Evolutionary conservation across 2,329 filamentous ascomycete species (phyloP).

Genomic region (Fusarium chlamydosporum): DNA sequence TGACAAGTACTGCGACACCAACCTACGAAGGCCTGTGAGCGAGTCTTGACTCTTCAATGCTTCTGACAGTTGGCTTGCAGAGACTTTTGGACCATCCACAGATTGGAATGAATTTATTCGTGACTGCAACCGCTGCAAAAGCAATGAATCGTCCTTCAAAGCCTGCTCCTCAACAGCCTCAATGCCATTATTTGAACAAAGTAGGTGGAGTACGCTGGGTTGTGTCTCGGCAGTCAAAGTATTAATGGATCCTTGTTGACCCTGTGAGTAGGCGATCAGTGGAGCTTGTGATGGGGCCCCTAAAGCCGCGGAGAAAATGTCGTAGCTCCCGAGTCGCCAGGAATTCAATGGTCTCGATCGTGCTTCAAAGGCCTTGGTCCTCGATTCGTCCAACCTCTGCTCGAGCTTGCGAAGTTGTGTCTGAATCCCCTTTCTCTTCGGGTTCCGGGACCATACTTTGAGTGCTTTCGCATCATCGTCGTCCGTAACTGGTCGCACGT

Average conservation of each 20-base stretch:
- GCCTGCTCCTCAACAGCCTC: constrained; percentile 25
- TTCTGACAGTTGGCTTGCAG: constrained; percentile 33
- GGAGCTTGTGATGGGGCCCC: constrained; percentile 36
- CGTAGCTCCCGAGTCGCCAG: constrained; percentile 60
- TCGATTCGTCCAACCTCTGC: constrained; percentile 47
- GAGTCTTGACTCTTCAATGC: constrained; percentile 47
- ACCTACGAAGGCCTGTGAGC: constrained; percentile 51
- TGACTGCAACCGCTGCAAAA: constrained; percentile 57
- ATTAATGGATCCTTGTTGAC: constrained; percentile 22
- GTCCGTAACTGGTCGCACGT: constrained; percentile 60
- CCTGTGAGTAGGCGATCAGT: constrained; percentile 27
- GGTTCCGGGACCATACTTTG: constrained; percentile 51
- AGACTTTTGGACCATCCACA: constrained; percentile 13
- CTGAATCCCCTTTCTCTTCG: constrained; percentile 44
- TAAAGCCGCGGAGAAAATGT: constrained; percentile 61
- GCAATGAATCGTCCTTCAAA: constrained; percentile 49
- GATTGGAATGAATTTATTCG: constrained; percentile 43
- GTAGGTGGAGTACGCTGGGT: constrained; percentile 34
- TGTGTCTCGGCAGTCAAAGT: constrained; percentile 20
- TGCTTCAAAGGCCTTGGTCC: constrained; percentile 48
- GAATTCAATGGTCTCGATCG: constrained; percentile 46
- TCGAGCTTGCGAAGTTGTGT: constrained; percentile 53
- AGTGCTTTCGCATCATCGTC: constrained; percentile 54
- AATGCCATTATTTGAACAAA: constrained; percentile 45
- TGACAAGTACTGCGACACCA: constrained; percentile 51